phyloP scores from a whole-genome alignment of 352 stramenopile genomes.

The Vaucheria bursata region DNA sequence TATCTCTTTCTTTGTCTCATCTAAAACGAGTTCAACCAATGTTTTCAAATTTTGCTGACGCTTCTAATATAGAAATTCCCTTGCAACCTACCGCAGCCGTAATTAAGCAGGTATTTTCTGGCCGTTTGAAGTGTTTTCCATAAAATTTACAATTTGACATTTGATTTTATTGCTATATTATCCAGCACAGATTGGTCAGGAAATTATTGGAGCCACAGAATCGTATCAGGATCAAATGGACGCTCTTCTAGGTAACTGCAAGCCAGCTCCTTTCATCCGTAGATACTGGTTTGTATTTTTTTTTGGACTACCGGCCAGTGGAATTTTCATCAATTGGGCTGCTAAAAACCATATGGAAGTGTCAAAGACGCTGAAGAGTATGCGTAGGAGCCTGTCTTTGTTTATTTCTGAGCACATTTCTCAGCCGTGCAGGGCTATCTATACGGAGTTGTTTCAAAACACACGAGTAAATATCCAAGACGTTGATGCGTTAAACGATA shows the following conservation, averaged over 20 bases:
- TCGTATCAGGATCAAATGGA: neutral
- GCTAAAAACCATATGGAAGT: neutral
- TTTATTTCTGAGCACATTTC: conserved; percentile 44
- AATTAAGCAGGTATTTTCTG: too few relatives aligned
- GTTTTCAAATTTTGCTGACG: too few relatives aligned
- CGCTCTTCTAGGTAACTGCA: conserved; percentile 14
- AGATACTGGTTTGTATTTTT: conserved; percentile 28
- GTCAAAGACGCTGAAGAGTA: neutral
- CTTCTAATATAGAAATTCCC: too few relatives aligned
- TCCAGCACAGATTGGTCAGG: too few relatives aligned
- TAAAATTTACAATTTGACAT: too few relatives aligned
- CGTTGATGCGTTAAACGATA: conserved; percentile 46
- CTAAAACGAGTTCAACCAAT: too few relatives aligned
- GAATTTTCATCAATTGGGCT: conserved; percentile 16
- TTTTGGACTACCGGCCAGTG: conserved; percentile 18
- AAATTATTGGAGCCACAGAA: neutral
- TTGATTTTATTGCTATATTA: too few relatives aligned
- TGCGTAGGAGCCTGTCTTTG: conserved; percentile 23
- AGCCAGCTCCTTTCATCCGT: conserved; percentile 13
- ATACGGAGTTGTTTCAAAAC: conserved; percentile 45
- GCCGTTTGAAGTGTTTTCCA: too few relatives aligned
- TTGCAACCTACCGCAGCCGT: too few relatives aligned
- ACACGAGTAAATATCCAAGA: conserved; percentile 43
- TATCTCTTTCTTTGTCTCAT: too few relatives aligned
- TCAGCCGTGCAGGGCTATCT: conserved; percentile 40